Evolutionary conservation across 257 asterid species (phyloP).

Genomic region (Leptodermis oblonga): DNA sequence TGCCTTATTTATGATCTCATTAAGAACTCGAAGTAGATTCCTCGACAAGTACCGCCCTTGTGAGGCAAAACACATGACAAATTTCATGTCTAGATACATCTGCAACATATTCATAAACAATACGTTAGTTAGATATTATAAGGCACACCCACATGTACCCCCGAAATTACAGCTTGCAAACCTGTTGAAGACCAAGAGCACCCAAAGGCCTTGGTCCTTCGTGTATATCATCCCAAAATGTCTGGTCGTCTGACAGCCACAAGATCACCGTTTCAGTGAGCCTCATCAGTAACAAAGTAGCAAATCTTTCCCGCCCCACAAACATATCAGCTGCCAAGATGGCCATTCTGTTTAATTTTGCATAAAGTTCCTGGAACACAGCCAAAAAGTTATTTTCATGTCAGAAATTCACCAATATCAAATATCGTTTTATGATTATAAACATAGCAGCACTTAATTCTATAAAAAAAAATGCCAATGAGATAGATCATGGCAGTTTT

Average conservation of each 20-base stretch:
- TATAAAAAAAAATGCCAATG: background rate
- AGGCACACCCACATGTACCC: background rate
- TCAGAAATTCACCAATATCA: constrained; percentile 1
- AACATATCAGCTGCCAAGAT: constrained; percentile 89
- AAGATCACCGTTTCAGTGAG: constrained; percentile 92
- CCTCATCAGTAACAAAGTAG: constrained; percentile 85
- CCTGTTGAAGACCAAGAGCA: constrained; percentile 93
- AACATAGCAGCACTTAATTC: constrained; percentile 3
- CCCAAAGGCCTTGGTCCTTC: constrained; percentile 92
- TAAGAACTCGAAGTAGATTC: constrained; percentile 78
- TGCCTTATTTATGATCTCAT: constrained; percentile 81
- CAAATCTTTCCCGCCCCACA: constrained; percentile 95
- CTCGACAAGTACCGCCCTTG: constrained; percentile 97
- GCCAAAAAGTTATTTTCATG: constrained; percentile 12
- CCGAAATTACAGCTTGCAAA: constrained; percentile 24
- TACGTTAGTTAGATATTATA: background rate
- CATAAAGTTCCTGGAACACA: constrained; percentile 73
- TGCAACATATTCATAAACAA: constrained; percentile 39
- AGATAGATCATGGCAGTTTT: background rate
- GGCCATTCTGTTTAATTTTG: constrained; percentile 85
- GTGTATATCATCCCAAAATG: constrained; percentile 93
- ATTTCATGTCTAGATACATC: constrained; percentile 97
- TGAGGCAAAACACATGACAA: constrained; percentile 86
- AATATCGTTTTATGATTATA: background rate
- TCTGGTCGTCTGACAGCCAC: constrained; percentile 96